Base-by-base conservation (phyloP, 1,139 yeast species). In the Lodderomyces beijingensis region DNA sequence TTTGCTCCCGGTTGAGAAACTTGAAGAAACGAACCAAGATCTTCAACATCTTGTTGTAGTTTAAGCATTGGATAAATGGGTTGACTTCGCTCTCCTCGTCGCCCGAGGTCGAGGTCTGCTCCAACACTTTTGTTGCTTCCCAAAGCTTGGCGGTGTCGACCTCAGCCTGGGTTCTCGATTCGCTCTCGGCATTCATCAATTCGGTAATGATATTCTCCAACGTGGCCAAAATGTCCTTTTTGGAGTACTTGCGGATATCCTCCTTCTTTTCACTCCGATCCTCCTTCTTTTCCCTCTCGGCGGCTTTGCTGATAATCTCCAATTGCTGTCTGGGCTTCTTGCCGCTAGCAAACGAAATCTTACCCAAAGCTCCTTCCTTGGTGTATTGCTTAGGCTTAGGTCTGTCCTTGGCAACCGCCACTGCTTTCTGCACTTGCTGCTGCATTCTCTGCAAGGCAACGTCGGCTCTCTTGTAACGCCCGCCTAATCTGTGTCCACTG, bases 371-470 rank as follows among this genome's bases (percentile, higher is more conserved):
- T 46, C 96, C 96, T 51, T 85, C 96, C 47, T 81, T 79, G 32
- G 81, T 79, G 43, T 76, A 69, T 45, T 76, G 83, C 20, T 77
- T 78, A 49, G 74, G 71, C 65, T 80, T 84, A 44, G 94, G 91
- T 53, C 86, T 77, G 51, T 87, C 95, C 53, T 87, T 85, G 24
- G 96, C 96, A 33, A 87, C 93, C 30, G 94, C 85, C 15, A 91
- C 96, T 6, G 97, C 97, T 53, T 85, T 85, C 55, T 89, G 95
- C 37, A 93, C 96, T 62, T 91, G 97, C 53, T 89, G 96, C 64
- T 91, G 97, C 96, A 91, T 89, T 70, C 96, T 80, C 62, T 86
- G 96, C 50, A 89, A 71, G 1, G 96, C 96, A 46, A 89, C 83
- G 57, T 87, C 96, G n/a, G 93, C 91, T 53, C 95, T 72, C 63